Evolutionary conservation across 2,329 filamentous ascomycete genomes (phyloP), one percentile per base, ranked within the genome.

Genomic region (Raffaelea arxii): DNA sequence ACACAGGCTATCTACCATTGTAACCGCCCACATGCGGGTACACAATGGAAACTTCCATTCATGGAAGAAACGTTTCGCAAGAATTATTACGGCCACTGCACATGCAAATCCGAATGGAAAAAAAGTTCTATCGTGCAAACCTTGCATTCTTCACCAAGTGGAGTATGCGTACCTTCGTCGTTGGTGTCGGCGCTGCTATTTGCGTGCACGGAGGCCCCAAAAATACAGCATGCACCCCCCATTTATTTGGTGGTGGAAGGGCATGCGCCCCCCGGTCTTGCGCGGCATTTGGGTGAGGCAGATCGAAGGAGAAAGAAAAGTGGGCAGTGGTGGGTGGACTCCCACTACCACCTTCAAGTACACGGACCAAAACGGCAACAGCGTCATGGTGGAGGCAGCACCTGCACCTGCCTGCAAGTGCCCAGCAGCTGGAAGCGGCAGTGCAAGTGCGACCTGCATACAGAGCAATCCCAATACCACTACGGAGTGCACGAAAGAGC

Each of bases 361-460:
- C 6, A 43, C 11, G 23, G 16, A 35, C 42, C 14, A 23, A 48
- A 42, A 14, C n/a, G 38, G 40, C 16, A 27, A 36, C 14, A 12
- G 32, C 32, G 16, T n/a, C n/a, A n/a, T n/a, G n/a, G 32, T n/a
- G 40, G 24, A 35, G 18, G 18, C 14, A 18, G 32, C 32, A 35
- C 16, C 25, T 39, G 35, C 35, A 48, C n/a, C 38, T 18, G 18
- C 21, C 41, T 43, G 49, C 49, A 45, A 10, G 25, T 42, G 49
- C 47, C 49, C 49, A 48, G 48, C 47, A 48, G 21, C 3, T 18
- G 39, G 19, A 38, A 25, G 48, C 48, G 50, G 50, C 50, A 40
- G 51, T 47, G 50, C 48, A 52, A 25, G 40, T 42, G 36, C 43
- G 45, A 51, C 47, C 49, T 49, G 47, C 49, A 47, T 51, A 27